Conservation (phyloP, 1,284 basidiomycete species). For the Salmacisia buchloeana region DNA sequence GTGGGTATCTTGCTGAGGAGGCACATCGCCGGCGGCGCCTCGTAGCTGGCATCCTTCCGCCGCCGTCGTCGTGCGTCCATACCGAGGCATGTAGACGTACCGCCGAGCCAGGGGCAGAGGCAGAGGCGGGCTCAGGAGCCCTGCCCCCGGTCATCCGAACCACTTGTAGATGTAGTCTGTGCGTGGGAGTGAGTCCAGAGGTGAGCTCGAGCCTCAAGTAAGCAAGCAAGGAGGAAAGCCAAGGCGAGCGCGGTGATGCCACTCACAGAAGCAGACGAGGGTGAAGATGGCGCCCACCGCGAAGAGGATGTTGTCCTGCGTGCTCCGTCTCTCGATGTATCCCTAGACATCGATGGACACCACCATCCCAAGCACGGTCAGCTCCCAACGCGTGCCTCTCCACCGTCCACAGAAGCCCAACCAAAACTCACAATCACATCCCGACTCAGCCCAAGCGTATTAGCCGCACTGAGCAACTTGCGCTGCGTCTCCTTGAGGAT, state of each 20-base stretch:
- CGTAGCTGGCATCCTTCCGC: no score
- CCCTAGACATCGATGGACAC: conserved; percentile 13
- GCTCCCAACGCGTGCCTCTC: conserved; percentile 42
- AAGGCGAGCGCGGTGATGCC: conserved; percentile 13
- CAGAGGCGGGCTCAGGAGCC: not conserved
- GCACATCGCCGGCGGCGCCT: no score
- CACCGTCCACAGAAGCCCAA: conserved; percentile 33
- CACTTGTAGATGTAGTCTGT: conserved; percentile 44
- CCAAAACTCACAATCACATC: conserved; percentile 37
- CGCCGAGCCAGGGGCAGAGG: no score
- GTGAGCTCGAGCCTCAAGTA: not conserved
- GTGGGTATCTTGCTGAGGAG: no score
- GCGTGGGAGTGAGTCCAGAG: not conserved
- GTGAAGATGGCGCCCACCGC: conserved; percentile 43
- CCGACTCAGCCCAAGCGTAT: conserved; percentile 45
- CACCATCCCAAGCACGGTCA: conserved; percentile 28
- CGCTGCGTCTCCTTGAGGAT: conserved; percentile 46
- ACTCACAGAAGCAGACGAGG: conserved; percentile 42
- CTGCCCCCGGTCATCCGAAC: conserved; percentile 24
- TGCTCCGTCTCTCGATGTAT: conserved; percentile 46
- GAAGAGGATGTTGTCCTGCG: conserved; percentile 48
- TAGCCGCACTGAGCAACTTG: conserved; percentile 42
- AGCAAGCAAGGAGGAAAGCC: not conserved
- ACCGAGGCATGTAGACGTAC: no score
- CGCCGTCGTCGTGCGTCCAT: no score